A percentile compares a stretch with the other conserved stretches of the same genome.
These are phyloP conservation scores for Eustoma russellianum DNA, from an alignment of 257 asterid genomes.

Conservation along the genomic window DNA sequence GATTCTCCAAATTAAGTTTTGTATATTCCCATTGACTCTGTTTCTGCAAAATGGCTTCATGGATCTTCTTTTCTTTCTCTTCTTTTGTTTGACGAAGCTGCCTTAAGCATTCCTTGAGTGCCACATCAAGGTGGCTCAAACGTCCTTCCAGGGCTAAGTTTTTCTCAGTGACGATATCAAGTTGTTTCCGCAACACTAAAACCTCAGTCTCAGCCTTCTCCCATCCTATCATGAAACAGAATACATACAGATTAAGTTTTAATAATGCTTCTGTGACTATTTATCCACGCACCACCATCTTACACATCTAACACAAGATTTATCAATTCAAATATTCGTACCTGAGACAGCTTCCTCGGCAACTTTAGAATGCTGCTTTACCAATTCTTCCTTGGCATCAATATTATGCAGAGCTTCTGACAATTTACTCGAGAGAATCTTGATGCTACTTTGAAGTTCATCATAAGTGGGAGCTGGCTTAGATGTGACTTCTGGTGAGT, in stretches of 20 bases:
- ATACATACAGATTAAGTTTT: too few relatives aligned
- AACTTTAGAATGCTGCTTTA: conserved; percentile 86
- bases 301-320: neutral
- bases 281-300: too few relatives aligned
- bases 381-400: conserved; percentile 71
- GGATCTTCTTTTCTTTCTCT: conserved; percentile 58
- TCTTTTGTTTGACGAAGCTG: conserved; percentile 79
- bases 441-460: conserved; percentile 33
- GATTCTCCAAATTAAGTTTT: conserved; percentile 45
- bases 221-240: conserved; percentile 50
- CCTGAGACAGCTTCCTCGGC: conserved; percentile 99
- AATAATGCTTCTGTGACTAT: too few relatives aligned
- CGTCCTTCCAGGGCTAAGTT: conserved; percentile 68
- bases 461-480: conserved; percentile 44
- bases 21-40: conserved; percentile 42
- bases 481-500: conserved; percentile 81
- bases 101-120: conserved; percentile 87
- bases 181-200: conserved; percentile 47
- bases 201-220: conserved; percentile 89
- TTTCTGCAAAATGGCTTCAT: conserved; percentile 31
- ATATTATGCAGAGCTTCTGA: conserved; percentile 67
- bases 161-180: conserved; percentile 43
- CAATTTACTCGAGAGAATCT: conserved; percentile 51
- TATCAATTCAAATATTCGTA: conserved; percentile 18
- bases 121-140: conserved; percentile 64